phyloP scores from a whole-genome alignment of 2,329 filamentous ascomycete species.

The Xylariaceae sp. region DNA sequence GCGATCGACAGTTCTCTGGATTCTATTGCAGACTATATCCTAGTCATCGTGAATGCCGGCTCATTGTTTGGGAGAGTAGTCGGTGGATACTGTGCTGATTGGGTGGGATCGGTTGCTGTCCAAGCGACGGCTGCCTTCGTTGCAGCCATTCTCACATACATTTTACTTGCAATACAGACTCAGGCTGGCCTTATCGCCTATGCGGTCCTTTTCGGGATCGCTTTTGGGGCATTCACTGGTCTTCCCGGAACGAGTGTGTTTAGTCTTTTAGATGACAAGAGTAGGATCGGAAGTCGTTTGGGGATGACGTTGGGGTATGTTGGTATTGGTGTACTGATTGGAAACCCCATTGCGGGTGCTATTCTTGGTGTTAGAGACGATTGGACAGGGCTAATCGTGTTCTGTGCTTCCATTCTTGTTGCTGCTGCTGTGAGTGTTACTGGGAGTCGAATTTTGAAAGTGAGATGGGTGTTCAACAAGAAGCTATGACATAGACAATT shows the following conservation, averaged over 20 bases:
- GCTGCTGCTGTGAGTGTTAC: constrained; percentile 4
- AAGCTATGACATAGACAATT: too few relatives aligned
- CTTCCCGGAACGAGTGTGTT: constrained; percentile 8
- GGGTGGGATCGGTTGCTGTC: constrained; percentile 9
- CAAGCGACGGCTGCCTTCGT: constrained; percentile 4
- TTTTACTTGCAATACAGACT: constrained; percentile 4
- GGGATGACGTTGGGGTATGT: constrained; percentile 14
- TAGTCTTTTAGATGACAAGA: constrained; percentile 10
- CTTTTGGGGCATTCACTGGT: constrained; percentile 9
- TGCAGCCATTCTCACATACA: constrained; percentile 8
- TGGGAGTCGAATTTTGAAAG: constrained; percentile 8
- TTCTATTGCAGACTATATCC: constrained; percentile 5
- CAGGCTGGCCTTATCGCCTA: constrained; percentile 1
- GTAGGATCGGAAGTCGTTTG: constrained; percentile 13
- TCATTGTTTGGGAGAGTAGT: constrained; percentile 7
- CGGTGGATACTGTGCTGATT: constrained; percentile 8
- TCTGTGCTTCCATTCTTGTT: constrained; percentile 8
- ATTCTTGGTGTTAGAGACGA: constrained; percentile 7
- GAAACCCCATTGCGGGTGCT: constrained; percentile 15
- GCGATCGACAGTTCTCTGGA: not conserved
- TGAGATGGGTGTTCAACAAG: not conserved
- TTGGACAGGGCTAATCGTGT: constrained; percentile 13
- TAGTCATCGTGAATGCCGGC: constrained; percentile 14
- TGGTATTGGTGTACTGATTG: constrained; percentile 11
- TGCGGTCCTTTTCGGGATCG: constrained; percentile 7